These are phyloP conservation scores for Murraya koenigii DNA, from an alignment of 345 rosid species.

Conservation along the genomic window DNA sequence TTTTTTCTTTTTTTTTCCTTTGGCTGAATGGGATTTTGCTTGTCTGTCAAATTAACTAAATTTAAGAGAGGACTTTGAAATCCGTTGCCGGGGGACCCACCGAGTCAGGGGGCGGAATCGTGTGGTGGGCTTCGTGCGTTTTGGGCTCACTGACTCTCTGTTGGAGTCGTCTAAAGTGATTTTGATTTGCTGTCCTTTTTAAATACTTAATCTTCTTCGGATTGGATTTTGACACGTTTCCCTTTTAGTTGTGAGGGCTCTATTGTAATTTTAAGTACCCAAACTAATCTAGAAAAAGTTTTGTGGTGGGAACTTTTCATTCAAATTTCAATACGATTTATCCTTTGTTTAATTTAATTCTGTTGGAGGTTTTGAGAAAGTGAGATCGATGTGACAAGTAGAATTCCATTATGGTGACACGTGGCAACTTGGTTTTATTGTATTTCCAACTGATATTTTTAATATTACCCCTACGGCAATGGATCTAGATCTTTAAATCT, in stretches of 20 bases:
- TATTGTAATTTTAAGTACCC: background rate
- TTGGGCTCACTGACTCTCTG: background rate
- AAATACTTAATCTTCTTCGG: background rate
- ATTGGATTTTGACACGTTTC: background rate
- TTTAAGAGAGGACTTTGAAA: slow-evolving; percentile 31
- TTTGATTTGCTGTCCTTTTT: slow-evolving; percentile 3
- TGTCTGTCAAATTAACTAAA: slow-evolving; percentile 32
- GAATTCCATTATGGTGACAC: background rate
- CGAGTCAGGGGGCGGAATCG: slow-evolving; percentile 9
- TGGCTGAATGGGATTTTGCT: background rate
- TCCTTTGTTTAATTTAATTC: background rate
- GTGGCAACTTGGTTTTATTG: background rate
- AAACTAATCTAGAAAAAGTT: background rate
- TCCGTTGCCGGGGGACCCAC: slow-evolving; percentile 45
- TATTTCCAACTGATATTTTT: no score
- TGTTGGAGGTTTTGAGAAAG: background rate
- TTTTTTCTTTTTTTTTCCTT: background rate
- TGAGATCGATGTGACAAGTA: background rate
- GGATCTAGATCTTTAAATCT: no score
- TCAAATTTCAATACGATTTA: background rate
- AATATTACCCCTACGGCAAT: no score
- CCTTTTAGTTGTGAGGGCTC: background rate
- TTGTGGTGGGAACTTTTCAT: background rate
- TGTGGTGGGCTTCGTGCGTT: slow-evolving; percentile 2
- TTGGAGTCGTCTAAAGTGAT: background rate